A percentile compares a stretch with the other conserved stretches of the same genome.
phyloP scores from a whole-genome alignment of 768 basidiomycete species.

The Piloderma croceum region DNA sequence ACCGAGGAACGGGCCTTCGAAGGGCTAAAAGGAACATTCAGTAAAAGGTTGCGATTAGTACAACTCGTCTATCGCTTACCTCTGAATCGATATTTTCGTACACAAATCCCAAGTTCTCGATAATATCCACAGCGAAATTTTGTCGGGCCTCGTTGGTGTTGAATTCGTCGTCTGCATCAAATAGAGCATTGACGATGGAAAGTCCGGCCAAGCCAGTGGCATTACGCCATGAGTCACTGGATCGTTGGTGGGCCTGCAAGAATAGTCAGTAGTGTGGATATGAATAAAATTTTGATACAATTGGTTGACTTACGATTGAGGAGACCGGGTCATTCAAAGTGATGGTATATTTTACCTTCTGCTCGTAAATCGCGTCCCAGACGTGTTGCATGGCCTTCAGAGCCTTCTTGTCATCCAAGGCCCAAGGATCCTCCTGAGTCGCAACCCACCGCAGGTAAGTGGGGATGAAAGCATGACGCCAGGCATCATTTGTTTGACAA shows the following conservation, averaged over 20 bases:
- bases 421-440: conserved; percentile 4
- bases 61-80: too few species aligned
- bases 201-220: conserved; percentile 4
- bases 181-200: conserved; percentile 5
- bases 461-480: conserved; percentile 1
- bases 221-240: conserved; percentile 5
- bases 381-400: conserved; percentile 1
- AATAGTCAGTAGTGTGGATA: conserved; percentile 1
- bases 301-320: conserved; percentile 1
- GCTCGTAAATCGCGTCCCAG: too few species aligned
- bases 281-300: not conserved
- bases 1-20: too few species aligned
- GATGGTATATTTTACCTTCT: too few species aligned
- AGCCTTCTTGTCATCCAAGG: not conserved
- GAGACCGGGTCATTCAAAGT: conserved; percentile 2
- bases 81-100: too few species aligned
- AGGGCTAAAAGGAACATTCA: too few species aligned
- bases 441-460: conserved; percentile 5
- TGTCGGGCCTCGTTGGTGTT: too few species aligned
- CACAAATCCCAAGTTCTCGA: too few species aligned
- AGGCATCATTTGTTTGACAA: not conserved
- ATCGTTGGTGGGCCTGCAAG: too few species aligned
- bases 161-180: too few species aligned
- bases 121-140: too few species aligned
- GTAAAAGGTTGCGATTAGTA: too few species aligned